These are phyloP conservation scores for Trichocladium uniseriatum DNA, from an alignment of 495 filamentous ascomycete genomes.

Conservation along the genomic window DNA sequence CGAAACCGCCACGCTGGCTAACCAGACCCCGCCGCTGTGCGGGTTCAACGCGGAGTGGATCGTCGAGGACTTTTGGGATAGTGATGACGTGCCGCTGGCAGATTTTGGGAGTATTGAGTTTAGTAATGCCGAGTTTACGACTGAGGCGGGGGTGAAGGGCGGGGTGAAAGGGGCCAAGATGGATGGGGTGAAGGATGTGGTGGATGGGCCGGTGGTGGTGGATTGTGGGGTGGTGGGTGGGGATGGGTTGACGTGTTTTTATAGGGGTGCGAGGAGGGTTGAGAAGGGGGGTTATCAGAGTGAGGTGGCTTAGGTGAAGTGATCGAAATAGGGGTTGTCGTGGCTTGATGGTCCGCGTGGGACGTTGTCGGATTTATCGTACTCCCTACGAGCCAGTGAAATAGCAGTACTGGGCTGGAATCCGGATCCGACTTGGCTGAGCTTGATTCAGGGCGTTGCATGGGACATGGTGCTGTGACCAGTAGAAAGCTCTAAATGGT, in stretches of 20 bases:
- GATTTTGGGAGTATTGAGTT: constrained; percentile 2
- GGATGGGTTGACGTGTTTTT: background rate
- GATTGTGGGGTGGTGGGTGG: background rate
- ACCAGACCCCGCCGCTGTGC: constrained; percentile 1
- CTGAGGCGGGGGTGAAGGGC: background rate
- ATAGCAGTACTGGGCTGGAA: too few species aligned
- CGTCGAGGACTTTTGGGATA: constrained; percentile 6
- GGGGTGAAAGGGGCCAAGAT: background rate
- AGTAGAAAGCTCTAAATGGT: background rate
- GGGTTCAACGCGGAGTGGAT: constrained; percentile 7
- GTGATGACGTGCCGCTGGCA: constrained; percentile 1
- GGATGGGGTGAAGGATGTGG: background rate
- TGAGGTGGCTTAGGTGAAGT: too few species aligned
- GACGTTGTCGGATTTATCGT: too few species aligned
- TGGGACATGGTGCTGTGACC: too few species aligned
- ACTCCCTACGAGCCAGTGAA: too few species aligned
- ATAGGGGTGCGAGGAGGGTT: background rate
- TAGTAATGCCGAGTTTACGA: background rate
- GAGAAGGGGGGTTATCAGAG: too few species aligned
- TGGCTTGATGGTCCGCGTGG: too few species aligned
- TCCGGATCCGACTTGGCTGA: too few species aligned
- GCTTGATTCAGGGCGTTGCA: too few species aligned
- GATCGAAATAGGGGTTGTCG: too few species aligned
- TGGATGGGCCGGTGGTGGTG: background rate
- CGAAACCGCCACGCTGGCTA: background rate